These are phyloP conservation scores for Urochloa ruziziensis DNA, from an alignment of 176 grass and related monocot genomes.

Conservation along the genomic window DNA sequence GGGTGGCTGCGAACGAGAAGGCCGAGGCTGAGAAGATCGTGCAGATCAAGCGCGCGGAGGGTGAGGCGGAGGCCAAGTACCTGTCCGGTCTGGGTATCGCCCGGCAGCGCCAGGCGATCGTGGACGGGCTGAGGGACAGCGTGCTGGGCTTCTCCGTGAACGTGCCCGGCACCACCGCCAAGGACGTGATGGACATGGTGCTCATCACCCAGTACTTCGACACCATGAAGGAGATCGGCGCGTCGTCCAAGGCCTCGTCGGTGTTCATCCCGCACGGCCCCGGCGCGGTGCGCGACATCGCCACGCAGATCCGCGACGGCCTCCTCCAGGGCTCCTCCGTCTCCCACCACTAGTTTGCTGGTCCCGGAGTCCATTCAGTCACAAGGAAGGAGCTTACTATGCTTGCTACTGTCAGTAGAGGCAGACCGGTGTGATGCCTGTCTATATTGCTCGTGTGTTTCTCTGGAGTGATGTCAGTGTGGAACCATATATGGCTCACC, in stretches of 20 bases:
- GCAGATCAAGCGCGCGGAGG: slow-evolving; percentile 82
- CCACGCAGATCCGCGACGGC: slow-evolving; percentile 74
- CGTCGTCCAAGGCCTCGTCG: slow-evolving; percentile 59
- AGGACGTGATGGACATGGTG: slow-evolving; percentile 97
- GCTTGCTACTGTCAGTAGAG: not conserved
- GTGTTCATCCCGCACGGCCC: slow-evolving; percentile 85
- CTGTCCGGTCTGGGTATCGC: slow-evolving; percentile 74
- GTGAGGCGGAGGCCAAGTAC: slow-evolving; percentile 82
- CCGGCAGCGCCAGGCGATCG: slow-evolving; percentile 75
- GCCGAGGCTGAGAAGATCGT: slow-evolving; percentile 92
- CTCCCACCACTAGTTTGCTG: not conserved
- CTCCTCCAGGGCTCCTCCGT: slow-evolving; percentile 51
- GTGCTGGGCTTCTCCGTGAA: slow-evolving; percentile 73
- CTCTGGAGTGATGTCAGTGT: not conserved
- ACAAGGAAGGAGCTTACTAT: not conserved
- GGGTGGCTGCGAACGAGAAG: slow-evolving; percentile 77
- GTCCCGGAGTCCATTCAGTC: not conserved
- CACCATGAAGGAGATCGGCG: slow-evolving; percentile 87
- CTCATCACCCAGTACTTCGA: slow-evolving; percentile 87
- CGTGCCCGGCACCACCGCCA: slow-evolving; percentile 75
- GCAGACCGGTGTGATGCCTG: not conserved
- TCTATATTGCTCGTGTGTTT: not conserved
- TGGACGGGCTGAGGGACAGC: slow-evolving; percentile 77
- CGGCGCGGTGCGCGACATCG: slow-evolving; percentile 65
- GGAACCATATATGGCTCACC: not conserved